Conservation (phyloP, 83 land plant species). For the Picea mariana region DNA sequence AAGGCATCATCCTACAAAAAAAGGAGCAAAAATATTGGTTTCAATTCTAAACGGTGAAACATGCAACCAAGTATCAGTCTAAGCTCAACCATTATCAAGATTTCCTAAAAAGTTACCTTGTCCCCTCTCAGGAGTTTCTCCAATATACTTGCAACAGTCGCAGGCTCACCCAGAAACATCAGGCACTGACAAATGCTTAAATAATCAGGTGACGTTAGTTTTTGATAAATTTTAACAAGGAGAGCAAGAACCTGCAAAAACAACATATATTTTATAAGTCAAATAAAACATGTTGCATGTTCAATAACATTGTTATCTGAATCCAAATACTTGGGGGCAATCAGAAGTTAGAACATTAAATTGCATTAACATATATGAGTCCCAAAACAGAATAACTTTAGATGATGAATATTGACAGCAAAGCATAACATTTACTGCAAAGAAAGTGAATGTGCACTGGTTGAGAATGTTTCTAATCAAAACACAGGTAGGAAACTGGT, state of each 20-base stretch:
- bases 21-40: not conserved
- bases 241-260: conserved; percentile 34
- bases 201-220: conserved; percentile 43
- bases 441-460: not conserved
- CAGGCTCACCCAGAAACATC: conserved; percentile 48
- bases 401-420: not conserved
- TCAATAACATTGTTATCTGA: no score
- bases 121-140: conserved; percentile 42
- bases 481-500: not conserved
- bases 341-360: not conserved
- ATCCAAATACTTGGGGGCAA: not conserved
- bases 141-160: conserved; percentile 37
- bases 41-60: not conserved
- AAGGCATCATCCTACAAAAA: conserved; percentile 33
- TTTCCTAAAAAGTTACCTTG: conserved; percentile 17
- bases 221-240: conserved; percentile 36
- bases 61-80: not conserved
- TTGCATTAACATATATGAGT: not conserved
- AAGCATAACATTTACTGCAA: not conserved
- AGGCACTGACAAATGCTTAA: conserved; percentile 55
- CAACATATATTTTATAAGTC: not conserved
- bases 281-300: not conserved
- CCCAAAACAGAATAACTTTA: not conserved
- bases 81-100: not conserved
- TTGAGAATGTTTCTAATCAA: not conserved